A percentile compares a stretch with the other conserved stretches of the same genome.
Conservation (phyloP, 768 basidiomycete genomes). For the Amanita thiersii region DNA sequence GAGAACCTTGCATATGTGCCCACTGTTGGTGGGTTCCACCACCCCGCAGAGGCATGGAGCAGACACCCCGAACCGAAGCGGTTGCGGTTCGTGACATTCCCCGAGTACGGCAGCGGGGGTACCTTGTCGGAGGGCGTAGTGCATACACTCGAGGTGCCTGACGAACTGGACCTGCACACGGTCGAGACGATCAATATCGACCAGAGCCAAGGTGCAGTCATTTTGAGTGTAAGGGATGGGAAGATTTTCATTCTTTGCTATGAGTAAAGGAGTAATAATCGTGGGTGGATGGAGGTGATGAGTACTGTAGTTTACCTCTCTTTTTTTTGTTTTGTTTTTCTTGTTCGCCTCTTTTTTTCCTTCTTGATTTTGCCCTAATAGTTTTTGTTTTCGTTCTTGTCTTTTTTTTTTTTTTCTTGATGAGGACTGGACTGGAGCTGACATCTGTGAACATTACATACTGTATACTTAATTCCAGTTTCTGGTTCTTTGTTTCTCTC, state of each 20-base stretch:
- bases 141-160: conserved; percentile 54
- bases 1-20: background rate
- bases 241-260: conserved; percentile 72
- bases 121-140: conserved; percentile 31
- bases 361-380: too few species aligned
- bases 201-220: conserved; percentile 67
- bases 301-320: background rate
- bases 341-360: too few species aligned
- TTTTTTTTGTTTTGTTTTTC: background rate
- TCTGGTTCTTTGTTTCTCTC: too few species aligned
- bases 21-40: background rate
- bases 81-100: conserved; percentile 6
- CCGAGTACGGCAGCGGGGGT: background rate
- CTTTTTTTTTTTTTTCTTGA: too few species aligned
- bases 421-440: too few species aligned
- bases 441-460: too few species aligned
- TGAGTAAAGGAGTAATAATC: too few species aligned
- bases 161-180: conserved; percentile 52
- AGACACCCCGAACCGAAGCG: background rate
- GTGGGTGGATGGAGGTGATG: too few species aligned
- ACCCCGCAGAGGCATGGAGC: background rate
- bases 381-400: too few species aligned
- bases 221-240: conserved; percentile 58
- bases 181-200: conserved; percentile 78
- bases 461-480: too few species aligned